Evolutionary conservation across 192 early-diverging fungal genomes (phyloP), one percentile per base, ranked within the genome.

Genomic region (Geosiphon pyriformis): DNA sequence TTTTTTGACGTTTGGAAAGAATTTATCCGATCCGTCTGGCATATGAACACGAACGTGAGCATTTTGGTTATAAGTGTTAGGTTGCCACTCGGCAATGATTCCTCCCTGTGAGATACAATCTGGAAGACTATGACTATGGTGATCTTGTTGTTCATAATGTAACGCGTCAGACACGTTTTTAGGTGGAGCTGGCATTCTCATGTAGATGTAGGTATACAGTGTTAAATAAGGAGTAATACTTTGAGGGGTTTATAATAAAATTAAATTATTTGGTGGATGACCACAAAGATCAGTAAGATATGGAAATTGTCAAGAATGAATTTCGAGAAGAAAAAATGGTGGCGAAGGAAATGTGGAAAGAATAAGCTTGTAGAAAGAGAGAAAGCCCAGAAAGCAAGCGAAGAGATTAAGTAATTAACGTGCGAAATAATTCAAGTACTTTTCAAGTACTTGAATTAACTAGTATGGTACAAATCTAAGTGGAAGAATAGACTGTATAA

Each of bases 71-170:
- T 55, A 55, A 1, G 53, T 55, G 53, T 55, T 55, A 12, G 12
- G 53, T 55, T 55, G 53, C 53, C 53, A 55, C 23, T 55, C 53
- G 27, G 53, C 53, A 26, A 55, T 55, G 11, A 23, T 55, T 20
- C 53, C 53, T 20, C 53, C 53, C 23, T 55, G 53, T 12, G 53
- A 55, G 53, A 55, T 55, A 23, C 53, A 55, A 55, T 55, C 53
- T 12, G 53, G 53, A 11, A 55, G 25, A 29, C 53, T 55, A 55
- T 20, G 27, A 55, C 27, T 20, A 29, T 1, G 53, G 11, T 12
- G 12, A 55, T 29, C 23, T 42, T 42, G 37, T 42, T 42, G 37
- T 42, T 42, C 37, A 15, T 42, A 15, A 10, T 42, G 37, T 42
- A 42, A 42, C 37, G 37, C 37, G 37, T 42, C 15, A 10, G 37